Conservation (phyloP, 108 stramenopile species). For the Craspedostauros australis region DNA sequence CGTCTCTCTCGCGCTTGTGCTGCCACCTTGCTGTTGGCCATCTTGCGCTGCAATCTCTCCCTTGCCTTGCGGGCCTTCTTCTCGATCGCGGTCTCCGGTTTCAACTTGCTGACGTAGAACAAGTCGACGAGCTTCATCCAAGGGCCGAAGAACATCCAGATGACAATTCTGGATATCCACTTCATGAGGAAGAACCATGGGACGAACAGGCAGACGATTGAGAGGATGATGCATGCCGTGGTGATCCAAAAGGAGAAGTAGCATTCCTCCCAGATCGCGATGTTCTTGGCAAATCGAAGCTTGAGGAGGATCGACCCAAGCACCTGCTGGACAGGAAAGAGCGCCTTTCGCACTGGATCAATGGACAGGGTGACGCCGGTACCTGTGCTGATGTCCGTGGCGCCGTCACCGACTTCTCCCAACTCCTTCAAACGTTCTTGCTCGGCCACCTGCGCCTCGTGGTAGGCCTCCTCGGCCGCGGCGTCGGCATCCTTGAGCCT, state of each 20-base stretch:
- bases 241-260: conserved; percentile 63
- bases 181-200: conserved; percentile 58
- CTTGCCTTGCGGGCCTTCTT: conserved; percentile 12
- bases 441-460: conserved; percentile 25
- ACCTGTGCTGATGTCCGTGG: conserved; percentile 44
- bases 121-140: conserved; percentile 79
- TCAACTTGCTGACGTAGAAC: conserved; percentile 23
- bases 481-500: conserved; percentile 42
- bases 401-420: conserved; percentile 44
- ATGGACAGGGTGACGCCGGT: conserved; percentile 32
- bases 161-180: conserved; percentile 57
- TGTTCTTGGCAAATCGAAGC: conserved; percentile 52
- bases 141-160: conserved; percentile 65
- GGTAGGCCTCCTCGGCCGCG: conserved; percentile 8
- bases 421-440: conserved; percentile 41
- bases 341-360: conserved; percentile 38
- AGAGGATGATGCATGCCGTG: conserved; percentile 34
- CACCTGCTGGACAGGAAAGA: conserved; percentile 56
- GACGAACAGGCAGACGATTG: conserved; percentile 49
- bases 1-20: conserved; percentile 28
- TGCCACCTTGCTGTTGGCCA: conserved; percentile 5
- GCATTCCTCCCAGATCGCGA: conserved; percentile 72
- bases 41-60: conserved; percentile 8
- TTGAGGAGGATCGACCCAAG: conserved; percentile 36
- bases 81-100: conserved; percentile 40